Base-by-base conservation (phyloP, 73 alveolate genomes). In the Symbiodinium natans region DNA sequence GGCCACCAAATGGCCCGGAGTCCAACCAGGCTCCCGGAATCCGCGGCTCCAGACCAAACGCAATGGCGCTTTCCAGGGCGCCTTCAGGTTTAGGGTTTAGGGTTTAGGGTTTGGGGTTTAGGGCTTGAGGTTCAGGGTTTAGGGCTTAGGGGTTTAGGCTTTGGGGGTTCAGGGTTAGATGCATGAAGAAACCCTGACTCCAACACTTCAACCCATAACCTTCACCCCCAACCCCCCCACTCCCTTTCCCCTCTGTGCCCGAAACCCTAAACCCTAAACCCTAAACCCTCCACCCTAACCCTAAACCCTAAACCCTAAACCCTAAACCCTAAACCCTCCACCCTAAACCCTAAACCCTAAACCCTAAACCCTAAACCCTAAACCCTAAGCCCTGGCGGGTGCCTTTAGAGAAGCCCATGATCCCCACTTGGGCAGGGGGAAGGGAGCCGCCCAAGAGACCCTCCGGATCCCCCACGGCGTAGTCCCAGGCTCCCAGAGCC, bases 401-500 rank as follows among this genome's bases (percentile, higher is more conserved):
- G 39, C 83, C 83, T 33, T 71, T 33, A 29, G 41, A n/a, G 83
- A 71, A 71, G 41, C 83, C 83, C 34, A 71, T 27, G 39, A 71
- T 31, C 17, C 83, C 83, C 15, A 71, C 83, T 33, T 71, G 13
- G 68, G 29, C 21, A 4, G 68, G 68, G 13, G 68, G 68, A 21
- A 52, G 21, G 21, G 68, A 27, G 68, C 68, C 68, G 17, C 68
- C 68, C 13, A 52, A 27, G n/a, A 52, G 23, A 21, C 68, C 68
- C 5, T 52, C 68, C 68, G 82, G 82, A 68, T 68, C 82, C 82
- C 9, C 40, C 82, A 68, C 82, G 10, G 82, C 82, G 38, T 68
- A 68, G 38, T 68, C 82, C 82, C 82, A 68, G 38, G 82, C 82
- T 68, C 82, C 82, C 23, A 68, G 82, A 68, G 38, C 82, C 33